These are phyloP conservation scores for Acacia melanoxylon DNA, from an alignment of 306 rosid genomes.

Conservation along the genomic window DNA sequence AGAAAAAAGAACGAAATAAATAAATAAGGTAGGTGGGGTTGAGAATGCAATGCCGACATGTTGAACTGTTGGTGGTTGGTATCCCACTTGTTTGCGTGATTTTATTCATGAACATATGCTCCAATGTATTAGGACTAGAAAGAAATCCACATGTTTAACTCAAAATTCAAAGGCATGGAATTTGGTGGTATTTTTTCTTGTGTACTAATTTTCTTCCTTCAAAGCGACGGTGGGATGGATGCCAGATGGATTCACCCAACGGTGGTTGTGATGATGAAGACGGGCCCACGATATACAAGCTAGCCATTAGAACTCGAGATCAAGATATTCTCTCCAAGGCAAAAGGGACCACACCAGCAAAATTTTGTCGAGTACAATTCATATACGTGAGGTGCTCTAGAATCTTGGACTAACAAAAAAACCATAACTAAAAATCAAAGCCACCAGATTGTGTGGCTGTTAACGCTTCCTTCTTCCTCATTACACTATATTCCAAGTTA, in stretches of 20 bases:
- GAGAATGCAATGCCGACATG: slow-evolving; percentile 13
- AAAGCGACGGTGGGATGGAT: not conserved
- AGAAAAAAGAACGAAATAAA: not conserved
- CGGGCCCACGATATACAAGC: slow-evolving; percentile 27
- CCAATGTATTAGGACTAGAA: not conserved
- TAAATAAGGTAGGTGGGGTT: not conserved
- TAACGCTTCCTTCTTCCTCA: slow-evolving; percentile 18
- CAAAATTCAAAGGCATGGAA: not conserved
- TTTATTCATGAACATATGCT: not conserved
- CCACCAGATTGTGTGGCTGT: slow-evolving; percentile 64
- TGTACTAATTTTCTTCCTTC: not conserved
- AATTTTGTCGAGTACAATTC: not conserved
- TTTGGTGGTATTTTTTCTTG: not conserved
- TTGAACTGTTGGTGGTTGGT: slow-evolving; percentile 9
- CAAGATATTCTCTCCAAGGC: slow-evolving; percentile 31
- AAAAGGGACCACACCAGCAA: slow-evolving; percentile 21
- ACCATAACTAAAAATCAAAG: slow-evolving; percentile 41
- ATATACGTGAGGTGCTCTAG: not conserved
- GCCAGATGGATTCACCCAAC: not conserved
- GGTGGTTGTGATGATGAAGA: slow-evolving; percentile 14
- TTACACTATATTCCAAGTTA: slow-evolving; percentile 43
- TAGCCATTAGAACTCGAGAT: slow-evolving; percentile 37
- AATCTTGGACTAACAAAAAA: slow-evolving; percentile 3
- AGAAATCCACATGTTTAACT: not conserved
- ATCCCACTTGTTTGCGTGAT: too few relatives aligned